Percentiles rank a stretch among this genome's conserved stretches.
Evolutionary conservation across 305 asterid genomes (phyloP).

Genomic region (Striga hermonthica): DNA sequence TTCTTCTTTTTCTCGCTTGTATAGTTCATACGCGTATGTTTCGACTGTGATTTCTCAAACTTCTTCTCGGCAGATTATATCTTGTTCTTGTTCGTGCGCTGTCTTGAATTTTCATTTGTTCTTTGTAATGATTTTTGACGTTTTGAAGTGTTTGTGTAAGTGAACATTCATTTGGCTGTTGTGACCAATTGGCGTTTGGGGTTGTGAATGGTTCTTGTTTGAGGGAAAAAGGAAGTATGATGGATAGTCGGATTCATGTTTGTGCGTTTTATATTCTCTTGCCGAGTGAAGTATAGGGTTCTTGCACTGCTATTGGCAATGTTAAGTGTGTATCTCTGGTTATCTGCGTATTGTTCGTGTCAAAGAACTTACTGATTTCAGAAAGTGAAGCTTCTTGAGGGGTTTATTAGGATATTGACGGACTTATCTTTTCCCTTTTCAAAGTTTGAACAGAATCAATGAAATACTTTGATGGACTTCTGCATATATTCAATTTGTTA

Average conservation of each 20-base stretch:
- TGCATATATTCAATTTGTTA: neutral
- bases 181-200: constrained; percentile 1
- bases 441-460: neutral
- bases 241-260: neutral
- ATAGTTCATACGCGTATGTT: neutral
- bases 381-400: neutral
- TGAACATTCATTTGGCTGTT: neutral
- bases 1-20: constrained; percentile 8
- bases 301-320: neutral
- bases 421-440: neutral
- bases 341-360: neutral
- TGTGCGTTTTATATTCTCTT: neutral
- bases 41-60: neutral
- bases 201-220: constrained; percentile 4
- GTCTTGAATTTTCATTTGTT: neutral
- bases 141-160: neutral
- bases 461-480: neutral
- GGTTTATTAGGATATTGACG: neutral
- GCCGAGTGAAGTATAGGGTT: neutral
- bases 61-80: neutral
- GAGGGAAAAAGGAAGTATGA: neutral
- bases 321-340: constrained; percentile 3
- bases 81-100: neutral
- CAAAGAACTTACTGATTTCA: neutral
- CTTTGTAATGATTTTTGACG: neutral